Evolutionary conservation across 257 asterid species (phyloP), one percentile per base, ranked within the genome.

Genomic region (Solanum ossicruentum): DNA sequence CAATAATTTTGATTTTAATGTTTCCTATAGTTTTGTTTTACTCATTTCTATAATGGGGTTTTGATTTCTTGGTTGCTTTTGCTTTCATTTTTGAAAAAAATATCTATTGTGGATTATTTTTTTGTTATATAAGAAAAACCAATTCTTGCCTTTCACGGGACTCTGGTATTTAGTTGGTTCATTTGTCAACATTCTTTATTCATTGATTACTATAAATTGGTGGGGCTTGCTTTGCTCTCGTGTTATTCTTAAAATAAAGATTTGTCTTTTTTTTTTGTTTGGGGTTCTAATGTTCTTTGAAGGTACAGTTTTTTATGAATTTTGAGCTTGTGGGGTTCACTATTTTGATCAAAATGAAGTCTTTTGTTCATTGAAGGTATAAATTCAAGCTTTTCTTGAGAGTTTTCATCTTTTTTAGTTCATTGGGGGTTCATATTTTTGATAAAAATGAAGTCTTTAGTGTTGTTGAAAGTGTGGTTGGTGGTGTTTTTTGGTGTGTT

Each of bases 71-170:
- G 28, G 77, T 36, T 36, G 12, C 21, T 75, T 13, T 75, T 77
- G 82, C 82, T 15, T 49, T 75, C 45, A 77, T 21, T 49, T 49
- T 45, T 23, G n/a, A 15, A 47, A 77, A 41, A 75, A 13, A 77
- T 77, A 77, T 77, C 82, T 77, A 51, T 51, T 26, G 82, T 26
- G 47, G 47, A 51, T 77, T 51, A 77, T 26, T 51, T 26, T 77
- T 51, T 77, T 51, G 82, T 73, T 84, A 17, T 23, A 28, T 86
- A 88, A 89, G 85, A 77, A 89, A 77, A 49, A 47, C 15, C 89
- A 89, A 85, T 85, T 84, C 89, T 90, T 90, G 83, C 86, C 82
- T 88, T 88, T 90, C 85, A 87, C 90, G 90, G 83, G 89, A 87
- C 73, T 70, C 67, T 79, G 89, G 80, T 51, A 81, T 80, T 82